Percentiles rank a stretch among this genome's conserved stretches.
phyloP scores from a whole-genome alignment of 2,329 filamentous ascomycete genomes.

The Penicillium aurantiogriseum region DNA sequence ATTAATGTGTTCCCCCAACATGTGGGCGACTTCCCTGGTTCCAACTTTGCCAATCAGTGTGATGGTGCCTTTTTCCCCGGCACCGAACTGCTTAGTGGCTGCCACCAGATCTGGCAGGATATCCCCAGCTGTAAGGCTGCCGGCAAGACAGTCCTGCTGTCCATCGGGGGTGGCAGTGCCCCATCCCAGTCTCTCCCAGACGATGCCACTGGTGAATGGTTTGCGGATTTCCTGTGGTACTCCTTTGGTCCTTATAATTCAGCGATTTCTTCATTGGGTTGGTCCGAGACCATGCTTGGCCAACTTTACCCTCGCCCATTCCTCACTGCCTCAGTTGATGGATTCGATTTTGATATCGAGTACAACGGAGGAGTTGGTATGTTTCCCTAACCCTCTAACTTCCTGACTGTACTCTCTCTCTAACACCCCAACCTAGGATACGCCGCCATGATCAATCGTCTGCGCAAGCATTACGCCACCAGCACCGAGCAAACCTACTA shows the following conservation, averaged over 20 bases:
- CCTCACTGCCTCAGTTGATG: slow-evolving; percentile 48
- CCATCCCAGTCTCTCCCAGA: slow-evolving; percentile 45
- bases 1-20: slow-evolving; percentile 54
- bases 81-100: slow-evolving; percentile 46
- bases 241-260: slow-evolving; percentile 48
- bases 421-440: slow-evolving; percentile 38
- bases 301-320: slow-evolving; percentile 46
- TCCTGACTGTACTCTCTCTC: neutral
- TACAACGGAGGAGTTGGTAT: slow-evolving; percentile 32
- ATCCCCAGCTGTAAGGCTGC: slow-evolving; percentile 41
- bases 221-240: slow-evolving; percentile 52
- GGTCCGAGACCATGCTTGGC: neutral
- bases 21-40: slow-evolving; percentile 49
- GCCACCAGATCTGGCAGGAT: slow-evolving; percentile 46
- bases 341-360: slow-evolving; percentile 54
- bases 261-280: slow-evolving; percentile 28
- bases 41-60: slow-evolving; percentile 59
- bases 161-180: slow-evolving; percentile 47
- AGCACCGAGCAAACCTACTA: slow-evolving; percentile 45
- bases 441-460: slow-evolving; percentile 47
- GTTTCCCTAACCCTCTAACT: neutral
- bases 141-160: slow-evolving; percentile 49
- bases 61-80: slow-evolving; percentile 39
- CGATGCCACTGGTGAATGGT: slow-evolving; percentile 39
- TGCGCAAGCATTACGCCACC: slow-evolving; percentile 44